Base-by-base conservation (phyloP, 495 filamentous ascomycete species). In the Penicillium bovifimosum region DNA sequence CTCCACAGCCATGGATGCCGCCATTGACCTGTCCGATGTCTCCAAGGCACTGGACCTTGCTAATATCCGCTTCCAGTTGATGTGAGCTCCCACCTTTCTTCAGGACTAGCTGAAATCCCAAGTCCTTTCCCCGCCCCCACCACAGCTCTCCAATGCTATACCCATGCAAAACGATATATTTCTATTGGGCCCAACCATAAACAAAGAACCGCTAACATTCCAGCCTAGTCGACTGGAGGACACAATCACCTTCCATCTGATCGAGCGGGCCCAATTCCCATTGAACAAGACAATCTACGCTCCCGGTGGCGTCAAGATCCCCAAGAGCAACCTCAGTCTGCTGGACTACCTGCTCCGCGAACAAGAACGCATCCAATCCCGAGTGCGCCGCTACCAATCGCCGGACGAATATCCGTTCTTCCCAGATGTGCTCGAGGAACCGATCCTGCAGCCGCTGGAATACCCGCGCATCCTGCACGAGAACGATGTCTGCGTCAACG, bases 381-480 rank as follows among this genome's bases (percentile, higher is more conserved):
- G 89, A 16, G 87, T 99, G 53, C 91, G 95, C 52, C 91, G 95
- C 63, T 99, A 88, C 76, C 82, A 97, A 67, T 86, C 90, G 9
- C 95, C 93, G 9, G 95, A 99, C 74, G 93, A 99, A 73, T 93
- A 96, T 69, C 87, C 95, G 10, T 99, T 96, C 84, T 99, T 96
- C 76, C 88, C 90, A 2, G 83, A 88, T 8, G 84, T 78, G 5
- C 74, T 96, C 14, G 82, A 90, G 62, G 75, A 77, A 38, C 91
- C 93, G 8, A 86, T 99, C 47, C 78, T 99, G 2, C 80, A 86
- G 43, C 87, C 90, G n/a, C 79, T 99, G 33, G 60, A 87, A 64
- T 99, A 97, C 77, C 95, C 95, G 0, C 75, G 79, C 62, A 90
- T 97, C 56, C 80, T 99, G n/a, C 86, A 96, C 72, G 78, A 82